Evolutionary conservation across 768 basidiomycete genomes (phyloP).

Genomic region (Obba rivulosa): DNA sequence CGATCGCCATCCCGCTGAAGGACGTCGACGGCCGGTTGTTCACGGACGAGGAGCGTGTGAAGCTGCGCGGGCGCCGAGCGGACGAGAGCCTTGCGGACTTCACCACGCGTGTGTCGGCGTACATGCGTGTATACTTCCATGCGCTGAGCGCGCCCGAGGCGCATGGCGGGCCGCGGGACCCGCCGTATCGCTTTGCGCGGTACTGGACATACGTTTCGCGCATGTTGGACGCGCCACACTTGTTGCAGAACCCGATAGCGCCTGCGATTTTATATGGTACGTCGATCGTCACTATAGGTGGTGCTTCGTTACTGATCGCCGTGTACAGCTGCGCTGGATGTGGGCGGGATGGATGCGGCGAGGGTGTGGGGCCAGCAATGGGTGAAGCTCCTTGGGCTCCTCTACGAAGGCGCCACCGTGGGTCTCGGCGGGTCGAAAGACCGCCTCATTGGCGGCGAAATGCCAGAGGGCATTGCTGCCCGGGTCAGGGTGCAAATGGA

Average conservation of each 20-base stretch:
- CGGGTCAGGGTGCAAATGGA: slow-evolving; percentile 60
- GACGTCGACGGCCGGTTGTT: slow-evolving; percentile 49
- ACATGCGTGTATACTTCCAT: slow-evolving; percentile 84
- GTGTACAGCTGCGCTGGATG: slow-evolving; percentile 59
- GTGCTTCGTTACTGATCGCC: slow-evolving; percentile 9
- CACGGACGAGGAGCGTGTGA: slow-evolving; percentile 35
- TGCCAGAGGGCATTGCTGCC: slow-evolving; percentile 58
- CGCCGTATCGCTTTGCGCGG: slow-evolving; percentile 54
- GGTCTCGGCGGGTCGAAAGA: slow-evolving; percentile 39
- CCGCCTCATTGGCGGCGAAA: slow-evolving; percentile 52
- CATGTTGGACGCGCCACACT: slow-evolving; percentile 43
- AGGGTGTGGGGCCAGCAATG: slow-evolving; percentile 75
- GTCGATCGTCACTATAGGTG: slow-evolving; percentile 15
- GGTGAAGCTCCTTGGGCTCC: slow-evolving; percentile 61
- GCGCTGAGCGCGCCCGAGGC: slow-evolving; percentile 42
- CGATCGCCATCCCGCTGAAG: slow-evolving; percentile 47
- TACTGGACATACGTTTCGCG: slow-evolving; percentile 73
- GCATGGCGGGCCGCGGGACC: slow-evolving; percentile 34
- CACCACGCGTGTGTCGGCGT: slow-evolving; percentile 62
- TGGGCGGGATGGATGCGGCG: slow-evolving; percentile 56
- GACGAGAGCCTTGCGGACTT: slow-evolving; percentile 61
- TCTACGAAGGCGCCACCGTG: slow-evolving; percentile 58
- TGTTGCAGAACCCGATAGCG: slow-evolving; percentile 56
- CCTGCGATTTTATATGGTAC: slow-evolving; percentile 66
- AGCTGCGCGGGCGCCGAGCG: slow-evolving; percentile 54